These are phyloP conservation scores for Cutaneotrichosporon sp. DNA, from an alignment of 1,284 basidiomycete genomes.

Conservation along the genomic window DNA sequence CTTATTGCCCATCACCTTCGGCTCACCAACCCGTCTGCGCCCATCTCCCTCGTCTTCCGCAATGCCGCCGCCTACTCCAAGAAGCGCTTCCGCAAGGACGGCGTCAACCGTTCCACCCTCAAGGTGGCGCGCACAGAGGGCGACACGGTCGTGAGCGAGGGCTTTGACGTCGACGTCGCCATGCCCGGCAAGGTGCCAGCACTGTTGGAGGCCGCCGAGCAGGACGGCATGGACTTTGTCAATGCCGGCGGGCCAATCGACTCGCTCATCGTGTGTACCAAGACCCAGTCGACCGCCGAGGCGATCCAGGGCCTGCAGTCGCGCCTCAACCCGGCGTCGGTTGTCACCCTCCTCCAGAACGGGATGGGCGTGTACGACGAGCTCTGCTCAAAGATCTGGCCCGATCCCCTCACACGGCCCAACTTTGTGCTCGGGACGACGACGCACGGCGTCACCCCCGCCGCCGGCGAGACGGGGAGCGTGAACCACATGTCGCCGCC, in stretches of 20 bases:
- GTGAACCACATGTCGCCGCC: constrained; percentile 60
- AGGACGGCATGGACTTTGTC: neutral
- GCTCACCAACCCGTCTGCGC: constrained; percentile 57
- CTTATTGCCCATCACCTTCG: constrained; percentile 78
- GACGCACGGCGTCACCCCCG: constrained; percentile 66
- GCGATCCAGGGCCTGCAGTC: constrained; percentile 65
- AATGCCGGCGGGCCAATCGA: constrained; percentile 56
- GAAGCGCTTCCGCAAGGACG: neutral
- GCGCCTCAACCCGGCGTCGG: constrained; percentile 68
- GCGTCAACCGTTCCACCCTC: constrained; percentile 3
- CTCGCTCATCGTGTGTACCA: constrained; percentile 79
- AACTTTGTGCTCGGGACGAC: constrained; percentile 83
- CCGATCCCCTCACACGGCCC: constrained; percentile 70
- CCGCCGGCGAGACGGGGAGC: constrained; percentile 3
- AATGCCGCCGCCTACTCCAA: constrained; percentile 39
- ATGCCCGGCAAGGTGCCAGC: neutral
- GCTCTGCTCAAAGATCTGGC: constrained; percentile 70
- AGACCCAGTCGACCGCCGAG: constrained; percentile 66
- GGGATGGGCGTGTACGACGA: constrained; percentile 87
- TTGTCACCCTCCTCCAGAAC: constrained; percentile 88
- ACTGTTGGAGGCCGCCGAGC: constrained; percentile 2
- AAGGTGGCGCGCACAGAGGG: constrained; percentile 15
- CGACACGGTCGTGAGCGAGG: constrained; percentile 16
- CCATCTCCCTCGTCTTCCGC: constrained; percentile 67
- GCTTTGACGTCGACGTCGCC: constrained; percentile 30